phyloP scores from a whole-genome alignment of 176 grass and related monocot genomes.

The Guadua angustifolia region DNA sequence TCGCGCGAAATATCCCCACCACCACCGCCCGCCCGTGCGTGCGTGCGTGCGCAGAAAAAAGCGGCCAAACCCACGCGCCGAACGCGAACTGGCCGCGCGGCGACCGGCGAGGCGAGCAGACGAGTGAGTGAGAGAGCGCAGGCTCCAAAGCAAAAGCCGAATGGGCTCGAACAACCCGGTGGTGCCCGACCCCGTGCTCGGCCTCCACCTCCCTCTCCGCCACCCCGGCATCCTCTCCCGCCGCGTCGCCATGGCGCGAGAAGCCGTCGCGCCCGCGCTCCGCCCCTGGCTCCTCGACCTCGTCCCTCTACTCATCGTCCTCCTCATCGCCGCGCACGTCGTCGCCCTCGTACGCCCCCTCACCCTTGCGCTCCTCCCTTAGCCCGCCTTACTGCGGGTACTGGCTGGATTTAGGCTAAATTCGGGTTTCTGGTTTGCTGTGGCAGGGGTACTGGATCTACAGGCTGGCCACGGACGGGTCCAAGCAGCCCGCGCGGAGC shows the following conservation, averaged over 20 bases:
- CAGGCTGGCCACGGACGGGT: slow-evolving; percentile 72
- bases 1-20: neutral
- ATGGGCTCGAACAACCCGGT: slow-evolving; percentile 58
- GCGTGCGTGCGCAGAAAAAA: slow-evolving; percentile 5
- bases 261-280: slow-evolving; percentile 28
- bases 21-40: slow-evolving; percentile 11
- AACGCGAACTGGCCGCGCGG: neutral
- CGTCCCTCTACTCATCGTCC: slow-evolving; percentile 69
- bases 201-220: slow-evolving; percentile 22
- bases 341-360: slow-evolving; percentile 71
- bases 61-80: neutral
- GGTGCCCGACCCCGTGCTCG: slow-evolving; percentile 39
- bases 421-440: neutral
- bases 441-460: slow-evolving; percentile 95
- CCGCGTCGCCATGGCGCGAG: slow-evolving; percentile 62
- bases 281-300: slow-evolving; percentile 72
- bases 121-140: neutral
- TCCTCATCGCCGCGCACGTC: slow-evolving; percentile 97
- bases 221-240: slow-evolving; percentile 46
- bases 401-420: slow-evolving; percentile 6
- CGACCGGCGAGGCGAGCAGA: neutral
- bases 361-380: neutral
- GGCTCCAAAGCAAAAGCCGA: neutral
- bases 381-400: neutral
- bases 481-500: slow-evolving; percentile 65